These are phyloP conservation scores for Cordyceps javanica DNA, from an alignment of 2,329 filamentous ascomycete species.

Conservation along the genomic window DNA sequence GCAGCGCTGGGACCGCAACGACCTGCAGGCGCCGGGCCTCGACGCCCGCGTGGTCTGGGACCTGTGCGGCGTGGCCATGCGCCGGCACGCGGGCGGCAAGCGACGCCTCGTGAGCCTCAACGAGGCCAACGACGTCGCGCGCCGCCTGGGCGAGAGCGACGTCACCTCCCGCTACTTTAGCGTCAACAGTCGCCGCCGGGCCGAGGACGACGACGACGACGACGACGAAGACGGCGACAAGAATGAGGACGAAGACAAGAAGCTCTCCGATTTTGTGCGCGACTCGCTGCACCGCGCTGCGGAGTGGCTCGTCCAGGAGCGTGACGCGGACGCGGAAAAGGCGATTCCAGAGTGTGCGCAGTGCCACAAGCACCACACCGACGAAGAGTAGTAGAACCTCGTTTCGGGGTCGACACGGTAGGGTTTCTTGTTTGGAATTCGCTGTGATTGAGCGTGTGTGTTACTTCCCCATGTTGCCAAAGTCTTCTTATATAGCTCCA, in stretches of 20 bases:
- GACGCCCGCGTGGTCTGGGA: slow-evolving; percentile 27
- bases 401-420: too few species aligned
- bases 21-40: slow-evolving; percentile 2
- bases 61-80: slow-evolving; percentile 26
- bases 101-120: slow-evolving; percentile 48
- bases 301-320: slow-evolving; percentile 19
- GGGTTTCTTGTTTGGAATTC: neutral
- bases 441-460: neutral
- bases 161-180: slow-evolving; percentile 31
- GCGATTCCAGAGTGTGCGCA: neutral
- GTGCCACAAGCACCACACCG: neutral
- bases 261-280: slow-evolving; percentile 25
- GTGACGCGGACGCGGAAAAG: slow-evolving; percentile 15
- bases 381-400: neutral
- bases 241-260: slow-evolving; percentile 18
- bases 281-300: slow-evolving; percentile 8
- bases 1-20: slow-evolving; percentile 9
- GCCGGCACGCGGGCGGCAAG: slow-evolving; percentile 28
- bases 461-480: neutral
- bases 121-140: slow-evolving; percentile 54
- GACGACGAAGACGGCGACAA: slow-evolving; percentile 22
- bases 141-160: slow-evolving; percentile 46
- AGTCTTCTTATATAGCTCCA: neutral
- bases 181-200: slow-evolving; percentile 22
- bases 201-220: slow-evolving; percentile 22